Evolutionary conservation across 139 green algal genomes (phyloP), one percentile per base, ranked within the genome.

Genomic region (Chlamydomonas sphaeroides): DNA sequence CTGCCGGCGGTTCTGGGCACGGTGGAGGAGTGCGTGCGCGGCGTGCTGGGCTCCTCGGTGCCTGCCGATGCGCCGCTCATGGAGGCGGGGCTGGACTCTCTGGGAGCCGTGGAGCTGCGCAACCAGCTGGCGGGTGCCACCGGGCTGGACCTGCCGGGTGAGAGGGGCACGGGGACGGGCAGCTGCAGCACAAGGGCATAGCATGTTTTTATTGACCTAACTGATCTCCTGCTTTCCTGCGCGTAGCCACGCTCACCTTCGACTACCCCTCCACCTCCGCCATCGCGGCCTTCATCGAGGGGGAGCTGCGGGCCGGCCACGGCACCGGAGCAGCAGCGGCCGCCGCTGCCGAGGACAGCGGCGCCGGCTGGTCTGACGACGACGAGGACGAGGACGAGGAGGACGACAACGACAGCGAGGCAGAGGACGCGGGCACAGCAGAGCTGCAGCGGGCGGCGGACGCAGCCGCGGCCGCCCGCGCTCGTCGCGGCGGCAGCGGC

Each of bases 241-340:
- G n/a, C n/a, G n/a, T n/a, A n/a, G n/a, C n/a, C 32, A 98, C 94
- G 0, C 79, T 97, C 23, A 91, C 87, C 2, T 97, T 97, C 88
- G 94, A 98, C 87, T 95, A 97, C 83, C 94, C 94, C 33, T 88
- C 92, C 4, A 72, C 91, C 0, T 66, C 42, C 0, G 85, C 78
- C 32, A 84, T 94, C n/a, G 62, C 89, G 14, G 36, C n/a, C 26
- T 88, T 71, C 39, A 36, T 88, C 25, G 38, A 38, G 30, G 51
- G 3, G 0, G 68, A 51, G 57, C 59, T 65, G 62, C 62, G 28
- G 65, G 20, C 30, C 7, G 62, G 41, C 18, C 15, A n/a, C 0
- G 75, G n/a, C 10, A n/a, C 21, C 2, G 69, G 20, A 35, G 78
- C n/a, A 25, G 35, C 48, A 28, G 28, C 30, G 36, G 61, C n/a